These are phyloP conservation scores for Dipteronia dyeriana DNA, from an alignment of 345 rosid species.

Conservation along the genomic window DNA sequence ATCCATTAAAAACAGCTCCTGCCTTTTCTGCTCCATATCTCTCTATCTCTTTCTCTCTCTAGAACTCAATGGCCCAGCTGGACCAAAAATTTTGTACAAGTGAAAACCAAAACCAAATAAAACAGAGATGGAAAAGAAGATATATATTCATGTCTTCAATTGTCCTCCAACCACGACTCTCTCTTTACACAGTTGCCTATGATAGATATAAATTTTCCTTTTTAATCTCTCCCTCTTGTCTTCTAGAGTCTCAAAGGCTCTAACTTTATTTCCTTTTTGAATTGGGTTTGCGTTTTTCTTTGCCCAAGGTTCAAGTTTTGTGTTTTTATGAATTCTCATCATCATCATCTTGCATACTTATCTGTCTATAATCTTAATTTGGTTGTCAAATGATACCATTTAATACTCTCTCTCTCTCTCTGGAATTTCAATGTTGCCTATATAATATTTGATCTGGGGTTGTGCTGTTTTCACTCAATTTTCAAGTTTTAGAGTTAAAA, in stretches of 20 bases:
- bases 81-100: constrained; percentile 15
- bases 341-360: too few species aligned
- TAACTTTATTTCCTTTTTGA: neutral
- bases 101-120: constrained; percentile 12
- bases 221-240: neutral
- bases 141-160: constrained; percentile 29
- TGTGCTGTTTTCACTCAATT: neutral
- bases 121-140: constrained; percentile 12
- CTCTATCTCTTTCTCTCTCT: constrained; percentile 7
- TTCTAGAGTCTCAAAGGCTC: constrained; percentile 8
- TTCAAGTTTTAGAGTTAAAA: constrained; percentile 6
- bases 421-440: neutral
- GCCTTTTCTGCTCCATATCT: constrained; percentile 23
- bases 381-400: constrained; percentile 6
- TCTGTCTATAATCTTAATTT: neutral
- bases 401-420: neutral
- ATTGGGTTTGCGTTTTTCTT: constrained; percentile 5
- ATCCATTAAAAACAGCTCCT: constrained; percentile 19
- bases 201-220: neutral
- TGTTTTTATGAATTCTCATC: neutral
- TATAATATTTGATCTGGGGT: constrained; percentile 9
- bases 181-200: constrained; percentile 10
- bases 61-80: constrained; percentile 29
- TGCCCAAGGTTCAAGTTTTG: neutral
- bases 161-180: constrained; percentile 35